Percentiles rank a stretch among this genome's conserved stretches.
phyloP scores from a whole-genome alignment of 345 rosid species.

The Boechera stricta region DNA sequence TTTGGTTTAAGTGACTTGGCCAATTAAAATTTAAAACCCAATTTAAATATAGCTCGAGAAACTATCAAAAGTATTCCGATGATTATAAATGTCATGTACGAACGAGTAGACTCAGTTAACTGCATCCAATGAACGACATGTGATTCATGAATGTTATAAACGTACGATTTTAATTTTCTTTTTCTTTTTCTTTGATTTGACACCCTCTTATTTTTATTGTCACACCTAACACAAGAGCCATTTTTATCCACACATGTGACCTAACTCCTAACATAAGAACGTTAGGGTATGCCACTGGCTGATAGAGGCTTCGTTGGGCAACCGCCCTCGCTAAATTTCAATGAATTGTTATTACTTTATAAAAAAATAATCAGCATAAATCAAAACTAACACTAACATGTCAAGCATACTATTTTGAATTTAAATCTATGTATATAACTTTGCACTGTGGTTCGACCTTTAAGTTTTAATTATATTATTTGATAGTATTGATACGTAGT shows the following conservation, averaged over 20 bases:
- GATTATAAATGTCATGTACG: constrained; percentile 1
- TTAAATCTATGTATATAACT: background rate
- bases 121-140: background rate
- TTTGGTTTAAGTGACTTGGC: too few relatives aligned
- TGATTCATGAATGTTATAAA: background rate
- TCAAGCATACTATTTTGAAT: background rate
- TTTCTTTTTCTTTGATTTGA: background rate
- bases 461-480: background rate
- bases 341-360: too few relatives aligned
- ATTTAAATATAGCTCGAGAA: too few relatives aligned
- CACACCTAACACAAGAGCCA: background rate
- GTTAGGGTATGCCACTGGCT: too few relatives aligned
- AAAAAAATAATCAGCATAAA: too few relatives aligned
- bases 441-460: background rate
- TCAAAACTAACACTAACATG: background rate
- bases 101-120: background rate
- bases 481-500: background rate
- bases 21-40: too few relatives aligned
- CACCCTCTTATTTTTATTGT: background rate
- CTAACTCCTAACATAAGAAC: too few relatives aligned
- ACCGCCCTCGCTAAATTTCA: too few relatives aligned
- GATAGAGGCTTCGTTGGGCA: too few relatives aligned
- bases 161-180: background rate
- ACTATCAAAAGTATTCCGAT: too few relatives aligned
- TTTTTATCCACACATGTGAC: background rate